These are phyloP conservation scores for Polytrichum formosum DNA, from an alignment of 225 moss, liverwort and hornwort genomes.

Conservation along the genomic window DNA sequence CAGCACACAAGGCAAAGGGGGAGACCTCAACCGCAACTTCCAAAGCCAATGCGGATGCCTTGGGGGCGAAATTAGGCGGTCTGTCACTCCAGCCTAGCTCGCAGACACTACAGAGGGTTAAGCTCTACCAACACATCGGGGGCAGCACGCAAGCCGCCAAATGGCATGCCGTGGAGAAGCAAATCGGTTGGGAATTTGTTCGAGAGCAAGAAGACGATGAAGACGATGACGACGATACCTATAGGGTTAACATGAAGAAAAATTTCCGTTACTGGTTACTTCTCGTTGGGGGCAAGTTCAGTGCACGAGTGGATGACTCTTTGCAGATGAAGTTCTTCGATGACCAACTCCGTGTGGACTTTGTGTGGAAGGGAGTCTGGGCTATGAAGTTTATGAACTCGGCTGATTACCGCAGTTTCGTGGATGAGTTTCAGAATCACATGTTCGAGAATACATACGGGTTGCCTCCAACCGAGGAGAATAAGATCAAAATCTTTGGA, in stretches of 20 bases:
- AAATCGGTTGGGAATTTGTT: conserved; percentile 68
- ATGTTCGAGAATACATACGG: conserved; percentile 51
- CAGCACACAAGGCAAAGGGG: conserved; percentile 3
- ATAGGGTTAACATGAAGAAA: conserved; percentile 47
- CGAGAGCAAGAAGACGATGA: conserved; percentile 57
- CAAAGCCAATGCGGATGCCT: conserved; percentile 48
- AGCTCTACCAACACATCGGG: conserved; percentile 71
- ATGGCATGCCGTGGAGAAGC: conserved; percentile 72
- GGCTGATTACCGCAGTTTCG: conserved; percentile 46
- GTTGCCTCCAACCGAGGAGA: conserved; percentile 55
- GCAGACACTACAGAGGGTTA: conserved; percentile 62
- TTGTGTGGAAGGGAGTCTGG: conserved; percentile 60
- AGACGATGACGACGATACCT: conserved; percentile 52
- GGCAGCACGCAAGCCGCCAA: conserved; percentile 49
- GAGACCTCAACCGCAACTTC: conserved; percentile 39
- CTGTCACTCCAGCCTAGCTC: conserved; percentile 45
- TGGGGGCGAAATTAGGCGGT: conserved; percentile 63
- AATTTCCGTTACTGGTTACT: conserved; percentile 47
- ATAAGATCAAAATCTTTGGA: conserved; percentile 62
- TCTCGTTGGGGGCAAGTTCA: conserved; percentile 52
- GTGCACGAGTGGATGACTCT: conserved; percentile 36
- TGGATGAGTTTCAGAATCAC: conserved; percentile 47
- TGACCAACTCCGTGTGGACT: conserved; percentile 55
- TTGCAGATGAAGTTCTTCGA: conserved; percentile 60
- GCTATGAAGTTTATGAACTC: conserved; percentile 62